These are phyloP conservation scores for Cryphonectria radicalis DNA, from an alignment of 2,329 filamentous ascomycete genomes.

Conservation along the genomic window DNA sequence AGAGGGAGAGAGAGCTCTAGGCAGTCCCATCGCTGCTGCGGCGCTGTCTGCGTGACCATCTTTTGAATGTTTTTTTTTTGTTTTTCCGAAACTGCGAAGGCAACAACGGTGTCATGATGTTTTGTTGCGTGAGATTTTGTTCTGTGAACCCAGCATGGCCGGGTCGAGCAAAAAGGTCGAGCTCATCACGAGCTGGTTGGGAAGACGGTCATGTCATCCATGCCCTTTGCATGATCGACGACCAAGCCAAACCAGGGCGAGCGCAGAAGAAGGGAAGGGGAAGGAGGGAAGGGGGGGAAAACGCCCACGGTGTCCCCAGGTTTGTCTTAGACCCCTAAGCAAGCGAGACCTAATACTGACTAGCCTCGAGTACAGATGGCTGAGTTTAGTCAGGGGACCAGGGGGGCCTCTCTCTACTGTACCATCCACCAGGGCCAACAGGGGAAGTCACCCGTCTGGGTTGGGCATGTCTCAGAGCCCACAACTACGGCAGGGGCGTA, in stretches of 20 bases:
- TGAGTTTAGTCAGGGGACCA: slow-evolving; percentile 7
- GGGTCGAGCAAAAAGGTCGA: not conserved
- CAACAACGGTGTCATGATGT: slow-evolving; percentile 10
- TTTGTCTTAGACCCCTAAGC: slow-evolving; percentile 1
- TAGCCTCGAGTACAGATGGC: not conserved
- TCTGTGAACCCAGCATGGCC: not conserved
- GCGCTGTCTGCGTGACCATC: not conserved
- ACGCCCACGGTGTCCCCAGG: not conserved
- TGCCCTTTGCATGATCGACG: slow-evolving; percentile 15
- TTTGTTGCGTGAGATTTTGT: not conserved
- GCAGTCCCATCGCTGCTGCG: not conserved
- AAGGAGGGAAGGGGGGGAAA: not conserved
- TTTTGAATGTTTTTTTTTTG: not conserved
- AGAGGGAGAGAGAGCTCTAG: not conserved
- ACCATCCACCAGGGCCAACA: not conserved
- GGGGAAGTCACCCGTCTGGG: slow-evolving; percentile 2
- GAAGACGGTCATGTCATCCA: slow-evolving; percentile 1
- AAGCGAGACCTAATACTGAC: not conserved
- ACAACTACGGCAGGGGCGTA: not conserved
- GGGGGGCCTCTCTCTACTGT: not conserved
- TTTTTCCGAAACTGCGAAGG: slow-evolving; percentile 8
- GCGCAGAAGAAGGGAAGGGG: not conserved
- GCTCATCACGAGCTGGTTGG: not conserved
- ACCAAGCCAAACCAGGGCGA: slow-evolving; percentile 9
- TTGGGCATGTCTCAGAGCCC: slow-evolving; percentile 1